Percentiles rank a stretch among this genome's conserved stretches.
These are phyloP conservation scores for Thalassiosira allenii DNA, from an alignment of 352 stramenopile species.

Conservation along the genomic window DNA sequence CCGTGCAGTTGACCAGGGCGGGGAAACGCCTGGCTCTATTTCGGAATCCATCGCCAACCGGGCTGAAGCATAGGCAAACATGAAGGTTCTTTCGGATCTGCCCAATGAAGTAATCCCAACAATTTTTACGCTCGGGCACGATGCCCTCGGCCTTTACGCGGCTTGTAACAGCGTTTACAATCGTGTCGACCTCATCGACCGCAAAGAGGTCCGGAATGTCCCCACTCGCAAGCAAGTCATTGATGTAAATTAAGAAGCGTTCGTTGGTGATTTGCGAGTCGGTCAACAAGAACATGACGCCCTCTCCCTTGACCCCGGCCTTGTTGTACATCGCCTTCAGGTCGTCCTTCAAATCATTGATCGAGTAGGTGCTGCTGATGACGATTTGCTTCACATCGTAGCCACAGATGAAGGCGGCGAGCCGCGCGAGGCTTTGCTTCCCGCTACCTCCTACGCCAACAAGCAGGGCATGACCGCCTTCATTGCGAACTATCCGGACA, in stretches of 20 bases:
- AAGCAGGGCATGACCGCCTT: conserved; percentile 95
- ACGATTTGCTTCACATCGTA: conserved; percentile 95
- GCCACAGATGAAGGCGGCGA: conserved; percentile 95
- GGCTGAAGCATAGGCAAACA: conserved; percentile 96
- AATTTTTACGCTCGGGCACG: conserved; percentile 90
- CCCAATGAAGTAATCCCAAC: conserved; percentile 95
- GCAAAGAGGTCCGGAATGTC: conserved; percentile 97
- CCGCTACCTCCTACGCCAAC: conserved; percentile 96
- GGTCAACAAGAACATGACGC: conserved; percentile 96
- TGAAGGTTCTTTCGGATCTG: conserved; percentile 93
- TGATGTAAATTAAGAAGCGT: conserved; percentile 98
- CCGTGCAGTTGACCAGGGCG: conserved; percentile 96
- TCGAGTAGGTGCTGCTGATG: conserved; percentile 94
- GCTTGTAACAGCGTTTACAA: conserved; percentile 90
- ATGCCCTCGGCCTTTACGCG: conserved; percentile 94
- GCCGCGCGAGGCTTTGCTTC: conserved; percentile 93
- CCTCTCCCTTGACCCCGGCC: conserved; percentile 92
- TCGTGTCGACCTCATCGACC: conserved; percentile 93
- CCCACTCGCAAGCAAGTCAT: conserved; percentile 93
- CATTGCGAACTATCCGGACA: conserved; percentile 94
- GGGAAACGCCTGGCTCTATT: conserved; percentile 95
- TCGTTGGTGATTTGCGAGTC: conserved; percentile 98
- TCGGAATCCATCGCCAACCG: conserved; percentile 94
- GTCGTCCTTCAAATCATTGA: conserved; percentile 96
- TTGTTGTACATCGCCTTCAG: conserved; percentile 96